Percentiles rank a stretch among this genome's conserved stretches.
phyloP scores from a whole-genome alignment of 2,329 filamentous ascomycete genomes.

The Trichoderma sp. region DNA sequence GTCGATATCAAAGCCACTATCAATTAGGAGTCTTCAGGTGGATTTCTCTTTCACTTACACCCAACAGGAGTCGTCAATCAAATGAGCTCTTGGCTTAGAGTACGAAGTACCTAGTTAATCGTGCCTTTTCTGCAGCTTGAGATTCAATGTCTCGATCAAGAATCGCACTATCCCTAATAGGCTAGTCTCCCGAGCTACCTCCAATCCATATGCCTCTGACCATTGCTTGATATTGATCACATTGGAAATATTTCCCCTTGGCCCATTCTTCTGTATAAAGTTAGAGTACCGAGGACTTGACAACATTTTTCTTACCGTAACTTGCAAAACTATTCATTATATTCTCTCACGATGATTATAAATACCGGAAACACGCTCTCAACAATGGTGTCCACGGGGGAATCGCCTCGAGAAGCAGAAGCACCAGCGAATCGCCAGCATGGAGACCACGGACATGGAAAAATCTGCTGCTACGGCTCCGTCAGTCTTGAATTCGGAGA shows the following conservation, averaged over 20 bases:
- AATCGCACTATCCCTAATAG: background rate
- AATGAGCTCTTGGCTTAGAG: background rate
- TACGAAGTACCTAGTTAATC: background rate
- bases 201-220: background rate
- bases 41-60: background rate
- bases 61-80: background rate
- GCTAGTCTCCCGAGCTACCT: slow-evolving; percentile 2
- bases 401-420: background rate
- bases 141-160: background rate
- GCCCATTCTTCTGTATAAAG: background rate
- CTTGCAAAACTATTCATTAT: background rate
- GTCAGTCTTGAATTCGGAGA: background rate
- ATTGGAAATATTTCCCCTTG: background rate
- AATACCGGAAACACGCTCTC: background rate
- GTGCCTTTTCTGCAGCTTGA: background rate
- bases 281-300: background rate
- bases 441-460: background rate
- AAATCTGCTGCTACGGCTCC: background rate
- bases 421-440: background rate
- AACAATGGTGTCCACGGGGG: background rate
- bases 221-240: background rate
- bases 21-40: rapidly evolving
- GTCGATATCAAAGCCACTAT: background rate
- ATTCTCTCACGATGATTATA: background rate
- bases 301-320: background rate